phyloP scores from a whole-genome alignment of 441 rosid species.

The Populus hybrid region DNA sequence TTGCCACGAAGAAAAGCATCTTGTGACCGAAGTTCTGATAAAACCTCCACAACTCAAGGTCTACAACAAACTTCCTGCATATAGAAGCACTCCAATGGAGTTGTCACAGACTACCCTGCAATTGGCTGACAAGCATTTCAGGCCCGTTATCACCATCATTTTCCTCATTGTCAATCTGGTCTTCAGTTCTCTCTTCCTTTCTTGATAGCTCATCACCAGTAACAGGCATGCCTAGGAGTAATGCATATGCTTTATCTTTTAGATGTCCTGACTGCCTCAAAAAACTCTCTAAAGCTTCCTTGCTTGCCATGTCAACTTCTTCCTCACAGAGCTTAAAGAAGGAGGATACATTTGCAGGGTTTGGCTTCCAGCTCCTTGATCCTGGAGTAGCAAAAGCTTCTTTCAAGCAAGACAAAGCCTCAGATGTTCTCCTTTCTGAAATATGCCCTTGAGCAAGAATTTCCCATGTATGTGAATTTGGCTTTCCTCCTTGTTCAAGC shows the following conservation, averaged over 20 bases:
- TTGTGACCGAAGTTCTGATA: background rate
- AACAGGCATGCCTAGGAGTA: slow-evolving; percentile 29
- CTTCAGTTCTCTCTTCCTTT: slow-evolving; percentile 10
- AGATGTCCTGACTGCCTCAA: slow-evolving; percentile 51
- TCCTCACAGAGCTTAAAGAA: slow-evolving; percentile 58
- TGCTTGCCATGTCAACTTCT: slow-evolving; percentile 39
- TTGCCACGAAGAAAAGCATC: background rate
- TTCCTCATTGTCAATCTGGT: slow-evolving; percentile 13
- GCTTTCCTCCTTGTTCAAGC: slow-evolving; percentile 72
- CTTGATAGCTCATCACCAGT: slow-evolving; percentile 1
- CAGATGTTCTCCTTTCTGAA: slow-evolving; percentile 40
- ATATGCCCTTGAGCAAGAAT: slow-evolving; percentile 74
- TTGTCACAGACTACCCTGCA: slow-evolving; percentile 30
- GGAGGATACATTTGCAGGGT: slow-evolving; percentile 42
- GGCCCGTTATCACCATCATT: slow-evolving; percentile 21
- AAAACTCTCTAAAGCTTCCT: slow-evolving; percentile 41
- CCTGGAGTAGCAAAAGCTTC: slow-evolving; percentile 63
- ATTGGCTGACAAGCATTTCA: slow-evolving; percentile 32
- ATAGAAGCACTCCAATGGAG: background rate
- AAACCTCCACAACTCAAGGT: background rate
- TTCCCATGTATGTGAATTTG: slow-evolving; percentile 77
- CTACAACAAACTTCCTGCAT: background rate
- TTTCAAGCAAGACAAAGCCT: slow-evolving; percentile 63
- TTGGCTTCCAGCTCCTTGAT: slow-evolving; percentile 75
- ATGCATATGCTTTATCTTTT: slow-evolving; percentile 42